Evolutionary conservation across 805 yeast genomes (phyloP), one percentile per base, ranked within the genome.

Genomic region (Candida broadrunensis): DNA sequence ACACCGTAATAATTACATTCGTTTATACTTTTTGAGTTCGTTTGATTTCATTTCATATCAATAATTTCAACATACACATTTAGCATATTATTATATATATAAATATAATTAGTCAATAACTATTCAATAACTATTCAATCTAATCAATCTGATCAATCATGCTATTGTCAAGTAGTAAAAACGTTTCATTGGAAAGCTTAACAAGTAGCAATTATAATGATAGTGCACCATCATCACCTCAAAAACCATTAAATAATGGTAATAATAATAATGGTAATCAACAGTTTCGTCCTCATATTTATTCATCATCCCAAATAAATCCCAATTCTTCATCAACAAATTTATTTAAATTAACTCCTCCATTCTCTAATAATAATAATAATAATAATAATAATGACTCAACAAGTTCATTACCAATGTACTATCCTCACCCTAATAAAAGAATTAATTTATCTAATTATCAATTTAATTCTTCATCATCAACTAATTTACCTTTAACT

Each of bases 251-350:
- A 8, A 26, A 26, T 13, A 26, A 26, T 26, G 6, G 12, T 26
- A 26, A 26, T 26, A 26, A 26, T 26, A 7, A 26, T 26, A 26
- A 26, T 26, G 12, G 5, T 13, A 26, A 26, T 26, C 29, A 8
- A 25, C 11, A 25, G 12, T 8, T 25, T 9, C 11, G 31, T 25
- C 37, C 34, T 6, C 8, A 11, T 8, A 32, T 41, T 17, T 44
- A 44, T 30, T 15, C 37, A 19, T 40, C 47, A 12, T 44, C 47
- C 2, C 47, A 44, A 33, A 21, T 65, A 24, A 67, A 68, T 51
- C 72, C 72, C 9, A 68, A 68, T 45, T 45, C 44, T 32, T 67
- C 73, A 8, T 48, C 59, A 11, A 52, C 71, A 6, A 63, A 67
- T 47, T 54, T 68, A 33, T 47, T 54, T 34, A 60, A 54, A 34